Evolutionary conservation across 1,139 yeast species (phyloP), one percentile per base, ranked within the genome.

Genomic region (Yamadazyma atlantica): DNA sequence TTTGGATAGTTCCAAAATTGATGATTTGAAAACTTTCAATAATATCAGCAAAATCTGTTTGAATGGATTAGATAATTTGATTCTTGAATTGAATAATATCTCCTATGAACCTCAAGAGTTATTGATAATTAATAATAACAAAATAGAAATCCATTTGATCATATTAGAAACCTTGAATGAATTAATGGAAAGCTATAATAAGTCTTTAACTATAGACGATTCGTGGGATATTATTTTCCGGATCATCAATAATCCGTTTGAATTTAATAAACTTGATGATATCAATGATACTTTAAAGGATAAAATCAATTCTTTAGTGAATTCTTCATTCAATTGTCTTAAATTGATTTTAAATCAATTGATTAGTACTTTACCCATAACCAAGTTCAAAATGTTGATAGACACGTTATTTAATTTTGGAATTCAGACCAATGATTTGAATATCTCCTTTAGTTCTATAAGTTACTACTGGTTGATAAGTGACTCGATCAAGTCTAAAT

Each of bases 381-480:
- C 66, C 18, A 83, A 84, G 39, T 67, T 87, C 34, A 75, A 73
- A 43, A 68, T 73, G 5, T 72, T 89, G 24, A 79, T 88, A 42
- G 88, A 86, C 46, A 80, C 90, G 1, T 67, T 90, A 31, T 76
- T 73, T 46, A 75, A 79, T 44, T 92, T 88, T 58, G 82, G 88
- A 32, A 62, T 71, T 10, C 97, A 92, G 52, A 62, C 60, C 2
- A 70, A 66, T 44, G 96, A 89, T 49, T 62, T 90, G 49, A 92
- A 92, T 55, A 85, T 88, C 25, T 86, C 96, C 0, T 89, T 90
- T 55, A 86, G 95, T 37, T 82, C 96, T 0, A 85, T 89, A 7
- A 86, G 96, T 51, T 86, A 88, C 50, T 90, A 88, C 54, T 92
- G 97, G 97, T 60, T 85, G 24, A 78, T 90, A 7, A 85, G 96